Base-by-base conservation (phyloP, 2,329 filamentous ascomycete genomes). In the Talaromyces sp. region DNA sequence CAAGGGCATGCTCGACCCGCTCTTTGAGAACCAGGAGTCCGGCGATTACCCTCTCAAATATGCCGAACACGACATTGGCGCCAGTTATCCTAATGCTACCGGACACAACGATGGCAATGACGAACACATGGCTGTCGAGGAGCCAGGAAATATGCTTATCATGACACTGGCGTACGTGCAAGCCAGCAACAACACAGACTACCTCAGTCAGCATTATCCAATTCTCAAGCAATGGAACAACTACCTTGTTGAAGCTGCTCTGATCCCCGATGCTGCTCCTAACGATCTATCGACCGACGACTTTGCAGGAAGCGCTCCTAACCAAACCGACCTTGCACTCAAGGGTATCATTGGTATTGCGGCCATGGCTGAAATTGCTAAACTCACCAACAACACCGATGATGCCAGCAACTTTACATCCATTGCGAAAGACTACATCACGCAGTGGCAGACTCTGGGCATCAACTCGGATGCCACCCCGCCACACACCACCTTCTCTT, bases 271-370 rank as follows among this genome's bases (percentile, higher is more conserved):
- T 0, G 77, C 81, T 56, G 84, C 86, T 64, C 64, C 65, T 8
- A 60, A 68, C 3, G 76, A 78, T 60, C 65, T 75, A 17, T 73
- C 72, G 1, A 73, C 75, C 3, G 74, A 77, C 59, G 77, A 79
- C 53, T 72, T 70, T 19, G 67, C 73, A 1, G 73, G 74, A 14
- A 59, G 62, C 14, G 59, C 73, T 3, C 69, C 71, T 13, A 84
- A 84, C 66, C 83, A 85, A 70, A 86, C 83, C n/a, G 85, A 86
- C 64, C 76, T 86, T 49, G 83, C 82, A 0, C 74, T 86, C 41
- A 86, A 86, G 70, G 83, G 83, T 46, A 85, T 86, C 58, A 82
- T 86, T 63, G 83, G 82, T 43, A 81, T 86, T 60, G 75, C 81
- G 66, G 83, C 83, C 46, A 85, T 86, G 82, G 74, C 81, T 1